Conservation (phyloP, 2,329 filamentous ascomycete genomes). For the Knoxdaviesia capensis region DNA sequence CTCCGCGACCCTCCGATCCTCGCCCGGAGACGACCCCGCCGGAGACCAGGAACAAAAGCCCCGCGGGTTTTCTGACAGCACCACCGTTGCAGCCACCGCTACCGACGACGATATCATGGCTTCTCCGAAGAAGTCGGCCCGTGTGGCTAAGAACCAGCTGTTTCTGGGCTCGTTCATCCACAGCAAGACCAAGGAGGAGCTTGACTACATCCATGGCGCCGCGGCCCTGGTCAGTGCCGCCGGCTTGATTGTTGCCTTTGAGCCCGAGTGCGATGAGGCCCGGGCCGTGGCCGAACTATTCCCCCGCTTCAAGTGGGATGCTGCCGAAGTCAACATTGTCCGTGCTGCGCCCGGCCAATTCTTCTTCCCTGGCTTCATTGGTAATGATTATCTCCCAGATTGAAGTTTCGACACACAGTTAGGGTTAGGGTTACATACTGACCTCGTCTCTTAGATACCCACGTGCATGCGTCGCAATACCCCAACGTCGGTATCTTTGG, state of each 20-base stretch:
- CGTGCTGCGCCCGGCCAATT: constrained; percentile 34
- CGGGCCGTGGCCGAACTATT: constrained; percentile 15
- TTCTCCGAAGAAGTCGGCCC: neutral
- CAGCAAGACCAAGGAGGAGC: constrained; percentile 22
- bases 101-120: neutral
- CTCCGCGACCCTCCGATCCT: neutral
- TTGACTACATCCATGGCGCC: constrained; percentile 29
- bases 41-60: no score
- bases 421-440: constrained; percentile 5
- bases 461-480: constrained; percentile 89
- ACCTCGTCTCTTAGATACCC: constrained; percentile 47
- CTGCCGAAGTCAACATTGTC: constrained; percentile 16
- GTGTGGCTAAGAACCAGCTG: constrained; percentile 16
- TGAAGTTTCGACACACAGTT: neutral
- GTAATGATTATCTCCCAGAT: constrained; percentile 18
- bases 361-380: constrained; percentile 71
- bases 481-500: constrained; percentile 90
- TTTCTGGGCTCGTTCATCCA: constrained; percentile 37
- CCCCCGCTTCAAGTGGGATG: constrained; percentile 23
- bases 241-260: constrained; percentile 29
- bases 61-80: neutral
- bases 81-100: neutral
- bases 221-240: constrained; percentile 27
- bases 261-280: constrained; percentile 12
- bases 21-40: no score